Evolutionary conservation across 805 yeast species (phyloP).

Genomic region (Teunomyces aglyptinius): DNA sequence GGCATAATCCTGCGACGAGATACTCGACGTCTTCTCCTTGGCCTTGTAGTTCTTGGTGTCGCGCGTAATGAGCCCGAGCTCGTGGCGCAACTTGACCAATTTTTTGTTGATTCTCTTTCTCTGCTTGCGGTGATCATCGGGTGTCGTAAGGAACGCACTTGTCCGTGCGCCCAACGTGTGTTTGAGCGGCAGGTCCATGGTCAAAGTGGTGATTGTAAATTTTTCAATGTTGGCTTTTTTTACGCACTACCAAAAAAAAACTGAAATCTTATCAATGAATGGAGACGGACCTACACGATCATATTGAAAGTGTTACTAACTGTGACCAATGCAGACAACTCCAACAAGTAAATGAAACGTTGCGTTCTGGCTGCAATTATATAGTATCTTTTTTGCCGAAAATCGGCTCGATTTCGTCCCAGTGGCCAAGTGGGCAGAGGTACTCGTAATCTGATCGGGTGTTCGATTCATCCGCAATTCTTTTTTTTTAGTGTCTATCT

Average conservation of each 20-base stretch:
- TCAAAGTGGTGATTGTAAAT: neutral
- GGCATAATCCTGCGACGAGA: slow-evolving; percentile 50
- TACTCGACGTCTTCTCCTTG: slow-evolving; percentile 46
- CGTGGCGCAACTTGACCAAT: slow-evolving; percentile 63
- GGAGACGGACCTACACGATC: no score
- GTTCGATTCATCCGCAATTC: slow-evolving; percentile 51
- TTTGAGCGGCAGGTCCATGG: slow-evolving; percentile 47
- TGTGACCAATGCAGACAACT: no score
- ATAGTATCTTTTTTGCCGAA: no score
- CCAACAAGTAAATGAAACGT: no score
- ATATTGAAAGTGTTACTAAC: no score
- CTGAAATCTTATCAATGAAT: no score
- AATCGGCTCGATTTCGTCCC: no score
- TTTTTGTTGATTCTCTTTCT: slow-evolving; percentile 61
- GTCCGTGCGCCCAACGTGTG: slow-evolving; percentile 56
- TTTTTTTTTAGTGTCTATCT: slow-evolving; percentile 10
- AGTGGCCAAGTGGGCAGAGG: slow-evolving; percentile 52
- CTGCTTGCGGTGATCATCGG: slow-evolving; percentile 68
- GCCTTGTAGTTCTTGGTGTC: slow-evolving; percentile 62
- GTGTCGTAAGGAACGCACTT: slow-evolving; percentile 59
- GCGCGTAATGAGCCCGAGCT: slow-evolving; percentile 58
- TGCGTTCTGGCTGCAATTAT: no score
- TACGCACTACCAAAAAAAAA: neutral
- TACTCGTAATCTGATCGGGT: slow-evolving; percentile 52
- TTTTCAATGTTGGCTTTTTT: neutral